phyloP scores from a whole-genome alignment of 768 basidiomycete genomes.

The Pleurotus salmoneostramineus region DNA sequence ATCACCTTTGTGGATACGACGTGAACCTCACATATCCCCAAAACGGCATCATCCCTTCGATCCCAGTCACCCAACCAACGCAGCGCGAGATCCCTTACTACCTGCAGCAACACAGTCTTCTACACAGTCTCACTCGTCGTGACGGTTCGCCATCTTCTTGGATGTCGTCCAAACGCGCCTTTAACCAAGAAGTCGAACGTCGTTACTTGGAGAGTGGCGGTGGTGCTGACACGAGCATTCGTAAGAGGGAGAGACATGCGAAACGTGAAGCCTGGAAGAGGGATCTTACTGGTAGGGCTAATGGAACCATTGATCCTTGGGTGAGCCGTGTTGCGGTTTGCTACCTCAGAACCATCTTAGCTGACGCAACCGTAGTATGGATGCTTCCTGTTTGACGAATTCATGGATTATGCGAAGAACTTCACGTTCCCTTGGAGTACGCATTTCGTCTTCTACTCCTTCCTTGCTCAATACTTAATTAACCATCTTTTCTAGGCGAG shows the following conservation, averaged over 20 bases:
- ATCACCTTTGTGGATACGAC: slow-evolving; percentile 7
- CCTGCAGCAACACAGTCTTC: not conserved
- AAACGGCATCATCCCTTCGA: slow-evolving; percentile 1
- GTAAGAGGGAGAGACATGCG: slow-evolving; percentile 19
- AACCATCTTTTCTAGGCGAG: not conserved
- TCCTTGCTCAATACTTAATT: not conserved
- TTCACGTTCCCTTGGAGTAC: slow-evolving; percentile 61
- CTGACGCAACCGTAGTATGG: slow-evolving; percentile 40
- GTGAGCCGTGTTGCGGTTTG: not conserved
- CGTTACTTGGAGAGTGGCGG: not conserved
- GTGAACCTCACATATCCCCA: slow-evolving; percentile 8
- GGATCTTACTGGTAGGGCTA: slow-evolving; percentile 41
- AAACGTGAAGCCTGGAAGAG: slow-evolving; percentile 38
- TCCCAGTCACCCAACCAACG: not conserved
- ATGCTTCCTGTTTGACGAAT: slow-evolving; percentile 60
- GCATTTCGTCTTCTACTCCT: slow-evolving; percentile 1
- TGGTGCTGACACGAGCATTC: not conserved
- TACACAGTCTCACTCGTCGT: not conserved
- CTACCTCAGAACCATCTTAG: not conserved
- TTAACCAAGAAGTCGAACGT: not conserved
- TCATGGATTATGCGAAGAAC: slow-evolving; percentile 70
- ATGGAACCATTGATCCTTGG: slow-evolving; percentile 48
- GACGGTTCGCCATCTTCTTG: not conserved
- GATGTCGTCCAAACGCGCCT: not conserved
- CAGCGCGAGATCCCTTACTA: slow-evolving; percentile 2